Percentiles rank a stretch among this genome's conserved stretches.
phyloP scores from a whole-genome alignment of 169 alveolate species.

The Neospora caninum region DNA sequence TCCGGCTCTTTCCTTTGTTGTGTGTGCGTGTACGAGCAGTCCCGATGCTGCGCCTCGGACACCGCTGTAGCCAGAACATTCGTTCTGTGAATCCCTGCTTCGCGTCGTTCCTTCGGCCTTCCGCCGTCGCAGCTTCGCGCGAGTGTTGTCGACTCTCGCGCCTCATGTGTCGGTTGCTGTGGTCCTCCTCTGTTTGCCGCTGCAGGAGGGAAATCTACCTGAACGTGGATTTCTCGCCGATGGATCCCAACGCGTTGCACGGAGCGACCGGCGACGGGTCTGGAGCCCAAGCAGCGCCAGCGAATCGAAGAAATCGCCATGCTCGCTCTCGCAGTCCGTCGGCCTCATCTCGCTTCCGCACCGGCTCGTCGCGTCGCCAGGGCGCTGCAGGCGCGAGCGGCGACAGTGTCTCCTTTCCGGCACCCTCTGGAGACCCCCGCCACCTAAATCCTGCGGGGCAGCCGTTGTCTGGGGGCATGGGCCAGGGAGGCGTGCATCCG shows the following conservation, averaged over 20 bases:
- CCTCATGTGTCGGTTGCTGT: background rate
- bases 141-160: background rate
- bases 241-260: background rate
- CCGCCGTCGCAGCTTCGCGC: too few relatives aligned
- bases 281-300: background rate
- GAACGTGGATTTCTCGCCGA: slow-evolving; percentile 60
- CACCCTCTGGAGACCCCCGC: background rate
- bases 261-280: background rate
- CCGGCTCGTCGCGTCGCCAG: background rate
- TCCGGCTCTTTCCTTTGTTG: background rate
- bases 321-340: background rate
- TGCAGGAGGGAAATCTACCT: slow-evolving; percentile 53
- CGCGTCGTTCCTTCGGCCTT: too few relatives aligned
- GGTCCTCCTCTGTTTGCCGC: background rate
- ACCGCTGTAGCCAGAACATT: too few relatives aligned
- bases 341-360: slow-evolving; percentile 1
- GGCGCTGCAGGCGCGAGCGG: background rate
- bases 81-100: too few relatives aligned
- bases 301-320: background rate
- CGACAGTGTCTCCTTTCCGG: background rate
- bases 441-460: background rate
- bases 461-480: background rate
- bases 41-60: too few relatives aligned
- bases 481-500: background rate
- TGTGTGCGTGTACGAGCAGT: too few relatives aligned